Percentiles rank a stretch among this genome's conserved stretches.
These are phyloP conservation scores for Ambrosiella cleistominuta DNA, from an alignment of 2,329 filamentous ascomycete species.

Conservation along the genomic window DNA sequence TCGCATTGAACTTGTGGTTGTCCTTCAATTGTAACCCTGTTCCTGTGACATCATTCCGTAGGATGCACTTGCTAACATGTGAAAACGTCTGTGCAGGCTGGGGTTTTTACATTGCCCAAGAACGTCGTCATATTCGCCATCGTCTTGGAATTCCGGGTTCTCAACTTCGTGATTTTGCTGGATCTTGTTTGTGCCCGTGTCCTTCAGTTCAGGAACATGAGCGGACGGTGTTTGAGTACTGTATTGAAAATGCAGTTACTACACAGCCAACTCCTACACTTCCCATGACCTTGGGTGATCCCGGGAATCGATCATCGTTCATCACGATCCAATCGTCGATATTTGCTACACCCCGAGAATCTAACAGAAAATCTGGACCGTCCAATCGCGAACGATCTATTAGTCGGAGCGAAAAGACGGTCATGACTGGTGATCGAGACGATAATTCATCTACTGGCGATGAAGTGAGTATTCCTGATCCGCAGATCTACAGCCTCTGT, in stretches of 20 bases:
- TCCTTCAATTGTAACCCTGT: not conserved
- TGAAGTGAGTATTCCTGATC: not conserved
- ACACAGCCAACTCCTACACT: slow-evolving; percentile 9
- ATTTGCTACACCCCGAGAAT: slow-evolving; percentile 5
- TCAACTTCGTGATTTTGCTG: slow-evolving; percentile 2
- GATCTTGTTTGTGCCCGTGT: slow-evolving; percentile 12
- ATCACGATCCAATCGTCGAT: slow-evolving; percentile 11
- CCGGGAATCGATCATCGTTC: slow-evolving; percentile 9
- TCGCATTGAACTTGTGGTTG: too few species aligned
- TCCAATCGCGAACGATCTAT: not conserved
- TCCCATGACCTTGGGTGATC: slow-evolving; percentile 11
- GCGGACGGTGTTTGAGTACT: slow-evolving; percentile 11
- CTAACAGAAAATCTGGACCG: not conserved
- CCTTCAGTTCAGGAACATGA: slow-evolving; percentile 11
- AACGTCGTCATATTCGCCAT: slow-evolving; percentile 11
- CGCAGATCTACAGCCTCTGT: slow-evolving; percentile 9
- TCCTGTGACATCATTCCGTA: slow-evolving; percentile 8
- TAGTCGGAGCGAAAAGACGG: not conserved
- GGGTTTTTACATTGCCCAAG: slow-evolving; percentile 10
- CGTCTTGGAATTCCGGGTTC: slow-evolving; percentile 11
- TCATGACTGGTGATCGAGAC: not conserved
- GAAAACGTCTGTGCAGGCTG: slow-evolving; percentile 11
- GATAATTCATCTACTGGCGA: not conserved
- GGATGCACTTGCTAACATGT: slow-evolving; percentile 8
- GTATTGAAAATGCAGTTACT: slow-evolving; percentile 7